Conservation (phyloP, 768 basidiomycete genomes). For the Daedaleopsis nitida region DNA sequence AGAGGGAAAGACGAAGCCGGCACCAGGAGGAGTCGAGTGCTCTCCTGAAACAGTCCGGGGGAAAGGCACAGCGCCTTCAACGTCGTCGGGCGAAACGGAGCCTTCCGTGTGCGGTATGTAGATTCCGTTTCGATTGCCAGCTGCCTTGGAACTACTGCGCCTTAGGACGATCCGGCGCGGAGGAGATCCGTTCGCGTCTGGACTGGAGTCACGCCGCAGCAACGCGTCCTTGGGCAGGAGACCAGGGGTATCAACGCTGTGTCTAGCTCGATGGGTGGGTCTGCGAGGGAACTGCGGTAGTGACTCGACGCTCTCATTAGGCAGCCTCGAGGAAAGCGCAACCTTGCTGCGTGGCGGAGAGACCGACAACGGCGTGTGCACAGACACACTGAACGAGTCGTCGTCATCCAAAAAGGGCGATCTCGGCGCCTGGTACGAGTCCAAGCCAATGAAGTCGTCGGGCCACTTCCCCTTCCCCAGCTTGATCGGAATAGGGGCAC, state of each 20-base stretch:
- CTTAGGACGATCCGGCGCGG: slow-evolving; percentile 52
- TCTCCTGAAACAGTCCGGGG: slow-evolving; percentile 63
- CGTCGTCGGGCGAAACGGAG: slow-evolving; percentile 26
- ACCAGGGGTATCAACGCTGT: slow-evolving; percentile 56
- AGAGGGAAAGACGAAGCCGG: slow-evolving; percentile 22
- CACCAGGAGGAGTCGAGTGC: slow-evolving; percentile 36
- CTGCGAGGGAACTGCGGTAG: slow-evolving; percentile 53
- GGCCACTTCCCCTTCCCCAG: slow-evolving; percentile 84
- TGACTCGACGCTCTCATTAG: slow-evolving; percentile 50
- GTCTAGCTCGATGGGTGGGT: slow-evolving; percentile 64
- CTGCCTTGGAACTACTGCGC: slow-evolving; percentile 57
- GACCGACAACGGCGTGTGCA: slow-evolving; percentile 42
- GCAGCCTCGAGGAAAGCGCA: slow-evolving; percentile 45
- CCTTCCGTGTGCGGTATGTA: slow-evolving; percentile 42
- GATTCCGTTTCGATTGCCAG: slow-evolving; percentile 47
- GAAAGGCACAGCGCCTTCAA: slow-evolving; percentile 59
- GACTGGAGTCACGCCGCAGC: slow-evolving; percentile 55
- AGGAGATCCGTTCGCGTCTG: slow-evolving; percentile 45
- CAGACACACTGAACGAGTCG: slow-evolving; percentile 25
- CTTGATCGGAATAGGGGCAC: slow-evolving; percentile 41
- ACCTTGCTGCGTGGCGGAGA: slow-evolving; percentile 54
- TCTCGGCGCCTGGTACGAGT: slow-evolving; percentile 42
- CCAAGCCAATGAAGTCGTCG: slow-evolving; percentile 64
- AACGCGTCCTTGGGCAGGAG: slow-evolving; percentile 38
- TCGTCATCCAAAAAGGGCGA: slow-evolving; percentile 23